Evolutionary conservation across 148 eudicot genomes (phyloP), one percentile per base, ranked within the genome.

Genomic region (Fagopyrum homotropicum): DNA sequence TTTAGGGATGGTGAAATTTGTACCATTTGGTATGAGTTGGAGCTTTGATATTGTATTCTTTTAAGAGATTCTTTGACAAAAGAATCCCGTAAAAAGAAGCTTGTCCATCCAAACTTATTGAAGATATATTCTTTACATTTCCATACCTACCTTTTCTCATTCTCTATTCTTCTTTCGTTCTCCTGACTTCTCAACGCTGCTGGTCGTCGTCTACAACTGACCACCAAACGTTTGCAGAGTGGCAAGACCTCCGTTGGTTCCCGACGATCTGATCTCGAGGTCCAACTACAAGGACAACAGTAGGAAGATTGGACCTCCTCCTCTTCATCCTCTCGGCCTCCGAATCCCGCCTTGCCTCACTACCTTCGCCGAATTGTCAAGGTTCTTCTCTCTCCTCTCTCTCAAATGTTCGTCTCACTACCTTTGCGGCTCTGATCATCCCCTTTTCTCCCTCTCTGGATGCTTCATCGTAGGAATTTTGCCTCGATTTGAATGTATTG

Each of bases 311-410:
- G 82, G 76, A 75, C 89, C 75, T 82, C 92, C 71, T 44, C 81
- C 63, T 79, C n/a, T n/a, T n/a, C n/a, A n/a, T n/a, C n/a, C n/a
- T n/a, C 81, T 22, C 87, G 92, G 1, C 88, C 74, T 22, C 79
- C 89, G 30, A 87, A 84, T 80, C 89, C 90, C 22, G 80, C 80
- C 16, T 81, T 88, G 54, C 89, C 90, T 43, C 92, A 90, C n/a
- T 90, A 90, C 48, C 92, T 90, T 63, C 92, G 96, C 43, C 85
- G 92, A 72, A 88, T 90, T 35, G 78, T 90, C 88, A 90, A 90
- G 87, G 96, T 83, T 68, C 49, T 22, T 77, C 35, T 43, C 75
- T 76, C 15, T 30, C 30, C 44, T n/a, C 3, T 49, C 10, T 63
- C 15, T 48, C 16, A 47, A 22, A 44, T n/a, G 15, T 47, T 6